Evolutionary conservation across 768 basidiomycete genomes (phyloP).

Genomic region (Boletus subcaerulescens): DNA sequence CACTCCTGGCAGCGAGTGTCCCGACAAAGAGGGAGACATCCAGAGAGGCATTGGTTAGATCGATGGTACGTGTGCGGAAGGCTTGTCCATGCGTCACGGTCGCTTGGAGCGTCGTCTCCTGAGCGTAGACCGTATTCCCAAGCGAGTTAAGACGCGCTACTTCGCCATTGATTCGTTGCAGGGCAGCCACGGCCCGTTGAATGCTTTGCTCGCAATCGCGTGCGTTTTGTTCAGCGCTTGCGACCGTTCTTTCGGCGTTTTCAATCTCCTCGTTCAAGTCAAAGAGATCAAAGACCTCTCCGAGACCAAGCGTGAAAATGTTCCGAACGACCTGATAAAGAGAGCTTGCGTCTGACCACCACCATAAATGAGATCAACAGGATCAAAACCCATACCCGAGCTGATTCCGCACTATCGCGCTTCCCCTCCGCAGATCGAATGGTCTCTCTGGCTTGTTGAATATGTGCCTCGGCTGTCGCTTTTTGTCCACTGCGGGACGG

Average conservation of each 20-base stretch:
- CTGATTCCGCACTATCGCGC: slow-evolving; percentile 13
- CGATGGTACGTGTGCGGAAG: slow-evolving; percentile 10
- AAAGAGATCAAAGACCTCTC: slow-evolving; percentile 15
- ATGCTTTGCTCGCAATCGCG: slow-evolving; percentile 6
- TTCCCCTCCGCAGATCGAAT: slow-evolving; percentile 10
- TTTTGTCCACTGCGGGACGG: background rate
- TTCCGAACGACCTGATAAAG: slow-evolving; percentile 11
- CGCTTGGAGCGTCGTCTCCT: slow-evolving; percentile 6
- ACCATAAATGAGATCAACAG: background rate
- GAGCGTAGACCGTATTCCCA: background rate
- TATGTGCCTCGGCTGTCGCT: background rate
- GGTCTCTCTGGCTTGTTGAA: slow-evolving; percentile 11
- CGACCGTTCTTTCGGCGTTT: slow-evolving; percentile 3
- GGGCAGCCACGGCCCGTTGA: slow-evolving; percentile 1
- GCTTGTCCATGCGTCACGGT: slow-evolving; percentile 5
- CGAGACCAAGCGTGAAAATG: slow-evolving; percentile 12
- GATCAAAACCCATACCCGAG: slow-evolving; percentile 5
- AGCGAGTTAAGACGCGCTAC: slow-evolving; percentile 4
- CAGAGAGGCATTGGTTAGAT: slow-evolving; percentile 16
- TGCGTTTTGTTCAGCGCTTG: slow-evolving; percentile 2
- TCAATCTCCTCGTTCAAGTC: slow-evolving; percentile 16
- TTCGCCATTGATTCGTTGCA: slow-evolving; percentile 1
- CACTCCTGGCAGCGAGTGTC: slow-evolving; percentile 13
- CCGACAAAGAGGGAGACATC: slow-evolving; percentile 16
- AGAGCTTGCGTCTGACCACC: background rate